phyloP scores from a whole-genome alignment of 768 basidiomycete species.

The Leccinum disarticulatum region DNA sequence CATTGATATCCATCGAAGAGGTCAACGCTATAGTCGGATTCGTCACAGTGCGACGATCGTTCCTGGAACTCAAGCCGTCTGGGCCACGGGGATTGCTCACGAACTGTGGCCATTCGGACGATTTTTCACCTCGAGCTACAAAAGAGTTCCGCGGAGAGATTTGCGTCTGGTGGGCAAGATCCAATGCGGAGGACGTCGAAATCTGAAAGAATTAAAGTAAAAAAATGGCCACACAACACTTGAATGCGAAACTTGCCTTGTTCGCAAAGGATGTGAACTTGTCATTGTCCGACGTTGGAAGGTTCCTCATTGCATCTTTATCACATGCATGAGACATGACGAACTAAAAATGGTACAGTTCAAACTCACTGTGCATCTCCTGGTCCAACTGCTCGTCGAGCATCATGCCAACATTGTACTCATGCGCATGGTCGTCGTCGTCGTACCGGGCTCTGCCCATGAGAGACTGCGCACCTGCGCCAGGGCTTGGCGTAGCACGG shows the following conservation, averaged over 20 bases:
- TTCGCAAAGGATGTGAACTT: constrained; percentile 67
- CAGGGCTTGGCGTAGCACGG: constrained; percentile 55
- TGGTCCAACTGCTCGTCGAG: constrained; percentile 91
- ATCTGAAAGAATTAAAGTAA: constrained; percentile 42
- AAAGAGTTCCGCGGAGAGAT: constrained; percentile 69
- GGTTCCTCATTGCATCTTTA: constrained; percentile 82
- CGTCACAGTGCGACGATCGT: constrained; percentile 70
- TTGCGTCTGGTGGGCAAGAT: constrained; percentile 87
- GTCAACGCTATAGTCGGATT: constrained; percentile 71
- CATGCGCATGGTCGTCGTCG: constrained; percentile 58
- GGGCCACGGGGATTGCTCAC: constrained; percentile 58
- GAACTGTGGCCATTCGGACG: constrained; percentile 96
- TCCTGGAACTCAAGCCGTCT: constrained; percentile 53
- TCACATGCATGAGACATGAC: constrained; percentile 19
- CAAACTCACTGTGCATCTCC: constrained; percentile 85
- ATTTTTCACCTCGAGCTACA: constrained; percentile 60
- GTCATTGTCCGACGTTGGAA: constrained; percentile 88
- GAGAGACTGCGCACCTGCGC: constrained; percentile 52
- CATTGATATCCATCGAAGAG: constrained; percentile 50
- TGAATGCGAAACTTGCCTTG: constrained; percentile 49
- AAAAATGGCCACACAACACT: constrained; percentile 4
- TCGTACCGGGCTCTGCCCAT: constrained; percentile 53
- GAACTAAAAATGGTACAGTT: constrained; percentile 8
- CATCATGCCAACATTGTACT: constrained; percentile 85
- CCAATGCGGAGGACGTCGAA: constrained; percentile 87